Evolutionary conservation across 371 early-diverging fungal genomes (phyloP), one percentile per base, ranked within the genome.

Genomic region (Lichtheimia ramosa): DNA sequence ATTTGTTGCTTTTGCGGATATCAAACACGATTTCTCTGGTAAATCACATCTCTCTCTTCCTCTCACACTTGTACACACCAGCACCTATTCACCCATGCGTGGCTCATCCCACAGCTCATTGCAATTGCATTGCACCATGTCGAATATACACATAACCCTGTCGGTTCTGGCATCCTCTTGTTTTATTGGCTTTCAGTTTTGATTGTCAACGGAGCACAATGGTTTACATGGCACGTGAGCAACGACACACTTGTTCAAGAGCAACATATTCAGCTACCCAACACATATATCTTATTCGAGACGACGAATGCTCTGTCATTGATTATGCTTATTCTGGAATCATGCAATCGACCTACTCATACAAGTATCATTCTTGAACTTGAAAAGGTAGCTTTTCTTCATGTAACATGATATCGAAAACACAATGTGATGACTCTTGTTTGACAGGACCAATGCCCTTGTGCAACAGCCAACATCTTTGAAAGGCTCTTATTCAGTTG

Each of bases 401-500:
- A 10, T 34, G 34, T 10, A 34, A 34, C 34, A 34, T 5, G 34
- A 5, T 3, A 7, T 5, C 10, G 34, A 10, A 4, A 8, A 34
- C 34, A 34, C 34, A 34, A 34, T 2, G 34, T 34, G 34, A 34
- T 34, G 8, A 34, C 34, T 34, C 10, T 34, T 8, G 34, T 34
- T 34, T 34, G 34, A 34, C 34, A 34, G 34, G 34, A 62, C 60
- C 59, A 79, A 43, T 74, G 79, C 46, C 94, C 94, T 2, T 96
- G 95, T 63, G 87, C 85, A 20, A 82, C 79, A 4, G 88, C 96
- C 42, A 92, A 93, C 62, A 86, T 98, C 40, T 95, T 95, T 65
- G 90, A 92, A 15, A 74, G 83, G 34, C 67, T 95, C 7, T 84
- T 89, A 0, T 98, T 97, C 69, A 76, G 83, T 39, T 98, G 98